Percentiles rank a stretch among this genome's conserved stretches.
These are phyloP conservation scores for Citrus mangshanensis DNA, from an alignment of 345 rosid genomes.

Conservation along the genomic window DNA sequence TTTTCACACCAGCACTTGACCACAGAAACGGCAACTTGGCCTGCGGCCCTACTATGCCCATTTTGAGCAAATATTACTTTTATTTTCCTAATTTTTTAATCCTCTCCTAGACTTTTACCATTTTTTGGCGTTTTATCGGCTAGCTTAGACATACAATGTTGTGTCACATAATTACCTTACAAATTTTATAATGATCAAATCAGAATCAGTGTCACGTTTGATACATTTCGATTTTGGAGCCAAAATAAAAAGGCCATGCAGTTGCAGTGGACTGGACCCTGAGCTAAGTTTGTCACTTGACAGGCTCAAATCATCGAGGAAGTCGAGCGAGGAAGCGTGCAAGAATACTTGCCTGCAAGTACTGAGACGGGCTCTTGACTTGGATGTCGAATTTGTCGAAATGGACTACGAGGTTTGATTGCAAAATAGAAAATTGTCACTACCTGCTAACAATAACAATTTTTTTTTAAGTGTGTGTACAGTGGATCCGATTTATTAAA, in stretches of 20 bases:
- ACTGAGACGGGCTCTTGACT: slow-evolving; percentile 30
- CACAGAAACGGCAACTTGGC: too few species aligned
- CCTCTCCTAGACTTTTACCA: background rate
- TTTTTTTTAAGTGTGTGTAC: background rate
- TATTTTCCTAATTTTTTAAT: background rate
- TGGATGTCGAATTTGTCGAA: slow-evolving; percentile 41
- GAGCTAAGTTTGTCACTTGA: background rate
- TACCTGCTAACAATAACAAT: too few species aligned
- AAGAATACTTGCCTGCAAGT: slow-evolving; percentile 26
- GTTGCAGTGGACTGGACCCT: background rate
- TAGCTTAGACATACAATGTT: background rate
- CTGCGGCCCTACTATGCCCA: too few species aligned
- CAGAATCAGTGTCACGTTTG: too few species aligned
- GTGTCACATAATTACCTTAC: background rate
- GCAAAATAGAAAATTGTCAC: too few species aligned
- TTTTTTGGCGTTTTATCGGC: background rate
- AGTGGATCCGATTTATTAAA: background rate
- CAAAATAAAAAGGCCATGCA: background rate
- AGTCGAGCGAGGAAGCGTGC: slow-evolving; percentile 9
- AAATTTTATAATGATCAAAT: too few species aligned
- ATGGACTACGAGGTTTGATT: slow-evolving; percentile 40
- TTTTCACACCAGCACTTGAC: too few species aligned
- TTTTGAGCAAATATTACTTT: too few species aligned
- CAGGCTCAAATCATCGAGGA: slow-evolving; percentile 29
- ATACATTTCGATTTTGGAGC: too few species aligned